Conservation (phyloP, 345 rosid genomes). For the Balakata baccata region DNA sequence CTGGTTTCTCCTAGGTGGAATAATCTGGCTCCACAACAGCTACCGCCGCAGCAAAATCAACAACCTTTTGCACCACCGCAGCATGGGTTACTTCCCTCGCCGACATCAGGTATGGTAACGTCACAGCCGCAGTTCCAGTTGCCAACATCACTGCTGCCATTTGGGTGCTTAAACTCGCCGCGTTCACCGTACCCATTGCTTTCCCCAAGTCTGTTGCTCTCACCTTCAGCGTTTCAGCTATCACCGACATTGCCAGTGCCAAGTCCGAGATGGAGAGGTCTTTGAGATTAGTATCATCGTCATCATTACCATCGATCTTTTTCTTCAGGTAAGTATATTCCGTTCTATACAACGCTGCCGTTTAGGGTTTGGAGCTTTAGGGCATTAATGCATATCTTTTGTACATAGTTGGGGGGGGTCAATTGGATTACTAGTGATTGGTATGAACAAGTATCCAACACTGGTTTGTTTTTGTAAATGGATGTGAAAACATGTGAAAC, state of each 20-base stretch:
- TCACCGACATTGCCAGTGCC: conserved; percentile 72
- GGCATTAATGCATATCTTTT: conserved; percentile 9
- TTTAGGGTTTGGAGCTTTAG: neutral
- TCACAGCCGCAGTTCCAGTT: conserved; percentile 42
- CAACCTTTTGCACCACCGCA: conserved; percentile 28
- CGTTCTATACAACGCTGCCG: neutral
- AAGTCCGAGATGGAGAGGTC: conserved; percentile 65
- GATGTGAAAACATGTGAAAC: conserved; percentile 10
- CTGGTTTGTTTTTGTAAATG: conserved; percentile 21
- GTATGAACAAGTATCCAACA: conserved; percentile 5
- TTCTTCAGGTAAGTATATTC: conserved; percentile 12
- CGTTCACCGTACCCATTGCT: conserved; percentile 55
- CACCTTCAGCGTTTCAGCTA: conserved; percentile 61
- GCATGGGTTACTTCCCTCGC: conserved; percentile 16
- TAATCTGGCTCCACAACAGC: conserved; percentile 26
- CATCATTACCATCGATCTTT: neutral
- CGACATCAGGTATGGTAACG: conserved; percentile 9
- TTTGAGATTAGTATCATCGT: conserved; percentile 21
- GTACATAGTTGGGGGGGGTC: conserved; percentile 9
- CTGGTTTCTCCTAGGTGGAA: conserved; percentile 66
- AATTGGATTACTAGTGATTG: conserved; percentile 7
- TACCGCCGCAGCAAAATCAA: conserved; percentile 16
- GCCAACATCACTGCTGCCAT: conserved; percentile 46
- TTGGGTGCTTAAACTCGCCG: conserved; percentile 82
- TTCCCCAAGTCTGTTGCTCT: conserved; percentile 59